Evolutionary conservation across 73 alveolate genomes (phyloP), one percentile per base, ranked within the genome.

Genomic region (Paramecium caudatum): DNA sequence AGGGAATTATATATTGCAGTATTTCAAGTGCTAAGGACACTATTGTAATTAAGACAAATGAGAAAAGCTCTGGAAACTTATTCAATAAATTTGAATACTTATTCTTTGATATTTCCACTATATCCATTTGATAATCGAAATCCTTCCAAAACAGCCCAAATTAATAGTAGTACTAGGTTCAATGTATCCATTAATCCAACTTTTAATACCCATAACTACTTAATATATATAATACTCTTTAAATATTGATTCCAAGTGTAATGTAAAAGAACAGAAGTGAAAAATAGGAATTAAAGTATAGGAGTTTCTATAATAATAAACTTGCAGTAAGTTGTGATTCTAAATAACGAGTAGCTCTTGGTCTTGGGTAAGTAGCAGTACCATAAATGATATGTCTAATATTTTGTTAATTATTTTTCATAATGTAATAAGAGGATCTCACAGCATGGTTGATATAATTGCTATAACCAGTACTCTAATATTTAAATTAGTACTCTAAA

Each of bases 21-120:
- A 74, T 37, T 45, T 74, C 34, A 39, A 74, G 47, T 12, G 46
- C 65, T 15, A 74, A 47, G 32, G 69, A 39, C 55, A 74, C 47
- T 21, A 74, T 41, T 5, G 88, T 74, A 16, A 74, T 74, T 1
- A 74, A 30, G 8, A 74, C 62, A 45, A 74, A 74, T 41, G 88
- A 74, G 19, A 74, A 74, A 41, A 74, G 43, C 8, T 74, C 88
- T 41, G 88, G 88, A 12, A 74, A 74, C 84, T 68, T 34, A 34
- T 34, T 30, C 25, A 34, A 25, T 30, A 23, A 15, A 4, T 8
- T 6, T 34, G 17, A 68, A 32, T 68, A 68, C 84, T 25, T 74
- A 74, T 74, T 74, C 88, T 41, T 74, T 74, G 19, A 74, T 74
- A 74, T 74, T 74, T 15, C 88, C 88, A 43, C 88, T 74, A 74